Percentiles rank a stretch among this genome's conserved stretches.
Conservation (phyloP, 140 eudicot genomes). For the Ambrosia hybrid region DNA sequence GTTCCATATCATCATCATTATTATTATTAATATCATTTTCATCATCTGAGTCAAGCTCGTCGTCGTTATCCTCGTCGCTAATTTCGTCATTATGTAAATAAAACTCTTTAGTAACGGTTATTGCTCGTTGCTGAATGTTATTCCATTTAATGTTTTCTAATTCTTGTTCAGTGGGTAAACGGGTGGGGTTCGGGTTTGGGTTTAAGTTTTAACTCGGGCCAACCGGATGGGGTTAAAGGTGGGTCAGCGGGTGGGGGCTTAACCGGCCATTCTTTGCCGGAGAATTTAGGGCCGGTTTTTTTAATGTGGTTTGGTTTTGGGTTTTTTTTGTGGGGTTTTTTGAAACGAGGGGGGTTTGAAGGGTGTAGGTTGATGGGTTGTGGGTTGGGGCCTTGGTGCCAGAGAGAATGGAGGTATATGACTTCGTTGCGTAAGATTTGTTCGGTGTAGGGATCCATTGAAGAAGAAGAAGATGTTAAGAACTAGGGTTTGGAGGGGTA, state of each 20-base stretch:
- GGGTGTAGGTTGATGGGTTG: slow-evolving; percentile 31
- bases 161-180: slow-evolving; percentile 44
- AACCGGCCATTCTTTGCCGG: slow-evolving; percentile 72
- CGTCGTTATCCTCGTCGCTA: slow-evolving; percentile 32
- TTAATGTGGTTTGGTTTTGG: slow-evolving; percentile 3
- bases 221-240: slow-evolving; percentile 28
- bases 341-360: slow-evolving; percentile 40
- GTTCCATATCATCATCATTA: no score
- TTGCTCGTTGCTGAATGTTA: slow-evolving; percentile 43
- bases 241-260: slow-evolving; percentile 33
- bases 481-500: not conserved
- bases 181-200: slow-evolving; percentile 26
- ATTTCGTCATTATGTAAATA: slow-evolving; percentile 33
- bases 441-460: slow-evolving; percentile 56
- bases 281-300: slow-evolving; percentile 15
- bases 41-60: slow-evolving; percentile 32
- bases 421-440: slow-evolving; percentile 60
- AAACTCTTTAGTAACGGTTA: slow-evolving; percentile 40
- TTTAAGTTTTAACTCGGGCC: slow-evolving; percentile 52
- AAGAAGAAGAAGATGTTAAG: not conserved
- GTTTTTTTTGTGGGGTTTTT: slow-evolving; percentile 36
- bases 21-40: not conserved
- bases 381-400: slow-evolving; percentile 52
- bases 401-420: slow-evolving; percentile 72
- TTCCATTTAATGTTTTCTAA: slow-evolving; percentile 34